These are phyloP conservation scores for Backusella sp. DNA, from an alignment of 192 early-diverging fungal genomes.

Conservation along the genomic window DNA sequence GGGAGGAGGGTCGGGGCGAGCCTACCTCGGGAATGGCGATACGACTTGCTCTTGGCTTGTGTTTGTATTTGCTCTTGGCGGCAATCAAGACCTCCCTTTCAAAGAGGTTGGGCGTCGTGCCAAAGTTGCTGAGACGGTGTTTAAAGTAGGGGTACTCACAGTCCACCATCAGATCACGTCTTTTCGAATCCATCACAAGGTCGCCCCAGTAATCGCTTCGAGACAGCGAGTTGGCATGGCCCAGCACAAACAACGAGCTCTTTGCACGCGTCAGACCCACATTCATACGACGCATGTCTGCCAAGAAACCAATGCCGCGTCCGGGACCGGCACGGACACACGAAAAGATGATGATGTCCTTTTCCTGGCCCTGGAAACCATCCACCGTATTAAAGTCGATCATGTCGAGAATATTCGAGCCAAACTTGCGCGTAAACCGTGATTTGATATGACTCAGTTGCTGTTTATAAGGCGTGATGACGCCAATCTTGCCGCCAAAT, in stretches of 20 bases:
- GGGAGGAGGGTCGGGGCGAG: not conserved
- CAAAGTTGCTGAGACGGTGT: not conserved
- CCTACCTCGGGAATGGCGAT: not conserved
- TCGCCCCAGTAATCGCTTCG: conserved; percentile 69
- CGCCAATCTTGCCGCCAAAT: conserved; percentile 72
- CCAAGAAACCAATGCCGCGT: conserved; percentile 76
- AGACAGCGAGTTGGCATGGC: conserved; percentile 61
- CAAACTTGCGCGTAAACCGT: conserved; percentile 65
- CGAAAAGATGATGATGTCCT: conserved; percentile 95
- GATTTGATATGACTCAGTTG: conserved; percentile 74
- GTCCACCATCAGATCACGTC: conserved; percentile 17
- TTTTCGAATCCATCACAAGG: conserved; percentile 68
- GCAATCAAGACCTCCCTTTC: not conserved
- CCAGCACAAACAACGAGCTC: conserved; percentile 79
- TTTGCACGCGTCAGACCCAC: conserved; percentile 88
- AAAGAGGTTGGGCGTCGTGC: not conserved
- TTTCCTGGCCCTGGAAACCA: conserved; percentile 97
- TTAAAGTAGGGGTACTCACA: not conserved
- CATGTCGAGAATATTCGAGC: conserved; percentile 55
- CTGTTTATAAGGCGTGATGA: conserved; percentile 94
- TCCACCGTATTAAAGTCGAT: conserved; percentile 97
- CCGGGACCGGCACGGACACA: conserved; percentile 75
- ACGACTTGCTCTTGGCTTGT: not conserved
- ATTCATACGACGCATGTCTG: conserved; percentile 88
- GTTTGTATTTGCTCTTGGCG: not conserved